These are phyloP conservation scores for Spencermartinsiella ligniputridi DNA, from an alignment of 1,139 yeast genomes.

Conservation along the genomic window DNA sequence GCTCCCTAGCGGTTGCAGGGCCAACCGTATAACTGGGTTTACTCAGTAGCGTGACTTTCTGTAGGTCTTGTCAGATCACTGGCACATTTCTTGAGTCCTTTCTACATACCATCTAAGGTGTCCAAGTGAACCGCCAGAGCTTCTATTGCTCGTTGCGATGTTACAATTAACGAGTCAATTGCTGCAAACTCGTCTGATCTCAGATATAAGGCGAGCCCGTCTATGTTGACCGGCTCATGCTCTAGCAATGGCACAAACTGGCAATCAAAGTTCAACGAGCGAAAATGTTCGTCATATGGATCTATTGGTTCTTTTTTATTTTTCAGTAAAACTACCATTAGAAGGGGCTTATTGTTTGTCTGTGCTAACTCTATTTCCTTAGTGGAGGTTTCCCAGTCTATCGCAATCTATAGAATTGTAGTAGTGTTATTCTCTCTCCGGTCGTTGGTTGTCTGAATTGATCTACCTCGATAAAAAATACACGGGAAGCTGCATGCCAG, in stretches of 20 bases:
- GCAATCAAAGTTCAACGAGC: conserved; percentile 38
- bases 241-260: conserved; percentile 64
- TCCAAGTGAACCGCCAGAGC: conserved; percentile 43
- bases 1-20: conserved; percentile 73
- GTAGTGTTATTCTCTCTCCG: no score
- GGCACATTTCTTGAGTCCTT: neutral
- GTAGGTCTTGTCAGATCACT: conserved; percentile 10
- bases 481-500: no score
- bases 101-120: conserved; percentile 8
- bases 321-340: conserved; percentile 47
- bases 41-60: conserved; percentile 30
- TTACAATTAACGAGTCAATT: conserved; percentile 60
- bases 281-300: conserved; percentile 49
- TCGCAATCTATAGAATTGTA: no score
- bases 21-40: conserved; percentile 84
- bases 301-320: conserved; percentile 65
- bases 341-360: no score
- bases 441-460: no score
- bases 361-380: no score
- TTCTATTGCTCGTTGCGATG: conserved; percentile 91
- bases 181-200: conserved; percentile 40
- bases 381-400: no score
- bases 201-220: conserved; percentile 42
- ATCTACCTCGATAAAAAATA: no score
- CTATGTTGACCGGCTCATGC: conserved; percentile 53